Base-by-base conservation (phyloP, 768 basidiomycete genomes). In the Cubamyces lactineus region DNA sequence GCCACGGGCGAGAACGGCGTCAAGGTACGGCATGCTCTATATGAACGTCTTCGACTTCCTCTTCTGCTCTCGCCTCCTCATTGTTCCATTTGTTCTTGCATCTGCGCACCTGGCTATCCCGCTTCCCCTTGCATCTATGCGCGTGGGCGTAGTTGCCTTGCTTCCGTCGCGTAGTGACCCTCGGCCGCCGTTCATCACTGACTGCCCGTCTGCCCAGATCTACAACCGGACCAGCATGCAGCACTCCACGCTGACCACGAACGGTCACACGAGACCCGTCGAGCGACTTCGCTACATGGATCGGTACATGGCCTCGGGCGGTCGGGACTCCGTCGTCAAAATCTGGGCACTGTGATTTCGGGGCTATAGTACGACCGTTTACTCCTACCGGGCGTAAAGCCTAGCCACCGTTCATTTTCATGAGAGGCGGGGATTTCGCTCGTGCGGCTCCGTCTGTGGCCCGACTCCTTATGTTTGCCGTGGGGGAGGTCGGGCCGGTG, bases 221-320 rank as follows among this genome's bases (percentile, higher is more conserved):
- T 98, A 95, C 77, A 99, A 98, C 74, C 89, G 97, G 28, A 98
- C 94, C 8, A 93, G 87, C 64, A 87, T 89, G 80, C 91, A 96
- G 70, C 88, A 94, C 62, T 91, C 93, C 12, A 84, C 89, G 26
- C 75, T 99, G 48, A 73, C 83, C 46, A 93, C 90, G 5, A 98
- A 98, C 72, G 97, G 97, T n/a, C 97, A 99, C 74, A 91, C 84
- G 17, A 86, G 85, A 63, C 96, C 96, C 0, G 89, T 88, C 28
- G 92, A 95, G 76, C 84, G 84, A 66, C 78, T 98, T 64, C 85
- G 97, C 50, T 98, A 96, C 76, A 96, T 97, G 88, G 97, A 98
- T 75, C 87, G 90, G 50, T 99, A 97, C 76, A 80, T 98, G 48
- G 88, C 92, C 28, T 91, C 92, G 9, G 97, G 97, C 38, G 94